phyloP scores from a whole-genome alignment of 768 basidiomycete species.

The Lactarius indigo region DNA sequence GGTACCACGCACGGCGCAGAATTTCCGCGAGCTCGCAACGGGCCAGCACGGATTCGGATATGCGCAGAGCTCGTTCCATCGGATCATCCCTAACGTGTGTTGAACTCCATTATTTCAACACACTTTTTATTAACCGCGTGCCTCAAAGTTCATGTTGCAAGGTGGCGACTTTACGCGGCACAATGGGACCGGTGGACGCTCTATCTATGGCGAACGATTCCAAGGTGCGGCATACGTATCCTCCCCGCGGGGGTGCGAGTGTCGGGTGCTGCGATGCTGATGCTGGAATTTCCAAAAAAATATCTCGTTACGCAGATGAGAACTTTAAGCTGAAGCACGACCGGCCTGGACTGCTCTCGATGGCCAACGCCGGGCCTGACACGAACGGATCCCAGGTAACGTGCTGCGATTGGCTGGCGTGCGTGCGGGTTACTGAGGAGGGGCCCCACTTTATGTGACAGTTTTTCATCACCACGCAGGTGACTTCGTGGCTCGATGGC shows the following conservation, averaged over 20 bases:
- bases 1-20: slow-evolving; percentile 76
- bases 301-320: slow-evolving; percentile 33
- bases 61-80: slow-evolving; percentile 63
- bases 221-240: too few relatives aligned
- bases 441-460: slow-evolving; percentile 13
- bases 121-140: neutral
- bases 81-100: slow-evolving; percentile 40
- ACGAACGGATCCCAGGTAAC: slow-evolving; percentile 48
- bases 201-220: slow-evolving; percentile 38
- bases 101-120: neutral
- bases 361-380: slow-evolving; percentile 49
- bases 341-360: slow-evolving; percentile 43
- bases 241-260: too few relatives aligned
- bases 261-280: neutral
- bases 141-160: slow-evolving; percentile 38
- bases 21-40: slow-evolving; percentile 79
- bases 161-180: slow-evolving; percentile 39
- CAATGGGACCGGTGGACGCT: slow-evolving; percentile 38
- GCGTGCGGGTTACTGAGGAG: neutral
- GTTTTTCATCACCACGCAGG: slow-evolving; percentile 41
- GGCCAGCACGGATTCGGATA: slow-evolving; percentile 72
- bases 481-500: slow-evolving; percentile 39
- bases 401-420: neutral
- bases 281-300: neutral
- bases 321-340: slow-evolving; percentile 38